Evolutionary conservation across 441 rosid genomes (phyloP).

Genomic region (Croton setiger): DNA sequence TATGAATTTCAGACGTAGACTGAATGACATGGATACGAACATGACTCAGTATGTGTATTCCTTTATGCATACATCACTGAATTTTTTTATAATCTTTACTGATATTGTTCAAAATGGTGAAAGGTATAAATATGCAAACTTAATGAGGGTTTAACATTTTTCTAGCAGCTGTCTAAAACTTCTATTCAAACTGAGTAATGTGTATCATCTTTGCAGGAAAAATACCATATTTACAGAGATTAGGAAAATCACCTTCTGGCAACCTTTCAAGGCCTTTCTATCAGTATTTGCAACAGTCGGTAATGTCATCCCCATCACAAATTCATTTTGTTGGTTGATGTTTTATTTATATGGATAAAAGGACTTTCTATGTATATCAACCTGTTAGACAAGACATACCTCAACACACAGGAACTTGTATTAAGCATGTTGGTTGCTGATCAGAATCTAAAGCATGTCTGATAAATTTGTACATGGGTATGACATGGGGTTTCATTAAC

Average conservation of each 20-base stretch:
- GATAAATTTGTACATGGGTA: neutral
- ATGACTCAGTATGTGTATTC: neutral
- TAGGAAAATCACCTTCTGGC: slow-evolving; percentile 33
- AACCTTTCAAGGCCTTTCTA: slow-evolving; percentile 43
- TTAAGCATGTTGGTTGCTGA: neutral
- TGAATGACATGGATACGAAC: neutral
- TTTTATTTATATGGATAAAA: neutral
- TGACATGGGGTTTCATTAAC: neutral
- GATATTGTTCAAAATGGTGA: neutral
- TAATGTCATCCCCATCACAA: slow-evolving; percentile 27
- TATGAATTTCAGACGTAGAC: no score
- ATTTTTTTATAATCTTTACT: neutral
- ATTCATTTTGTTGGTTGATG: neutral
- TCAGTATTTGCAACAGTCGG: slow-evolving; percentile 64
- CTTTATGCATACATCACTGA: neutral
- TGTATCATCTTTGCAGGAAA: slow-evolving; percentile 35
- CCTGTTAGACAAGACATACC: neutral
- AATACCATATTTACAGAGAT: slow-evolving; percentile 23
- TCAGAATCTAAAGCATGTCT: neutral
- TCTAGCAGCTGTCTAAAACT: neutral
- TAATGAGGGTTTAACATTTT: neutral
- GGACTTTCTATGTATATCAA: neutral
- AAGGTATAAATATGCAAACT: neutral
- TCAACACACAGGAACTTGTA: neutral
- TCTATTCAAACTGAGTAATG: neutral